Base-by-base conservation (phyloP, 305 asterid species). In the Fraxinus latifolia region DNA sequence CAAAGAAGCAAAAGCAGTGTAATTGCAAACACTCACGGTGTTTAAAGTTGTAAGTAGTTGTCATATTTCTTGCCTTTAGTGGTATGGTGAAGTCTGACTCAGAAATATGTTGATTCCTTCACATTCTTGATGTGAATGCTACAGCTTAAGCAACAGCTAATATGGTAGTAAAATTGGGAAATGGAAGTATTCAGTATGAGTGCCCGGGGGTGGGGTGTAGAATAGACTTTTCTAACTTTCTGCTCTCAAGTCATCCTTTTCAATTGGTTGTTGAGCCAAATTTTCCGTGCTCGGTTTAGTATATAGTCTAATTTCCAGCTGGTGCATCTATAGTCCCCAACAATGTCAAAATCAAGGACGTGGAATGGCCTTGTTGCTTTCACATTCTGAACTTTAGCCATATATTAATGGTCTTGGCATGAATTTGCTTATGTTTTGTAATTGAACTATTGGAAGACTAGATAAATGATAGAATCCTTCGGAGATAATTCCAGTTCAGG, bases 1-100 rank as follows among this genome's bases (percentile, higher is more conserved):
- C 97, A 23, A 91, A 93, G 92, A 93, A 91, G 88, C 94, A 88
- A 86, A 93, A 93, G 83, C 97, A 89, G 90, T 93, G 97, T 76
- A 93, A 93, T 82, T 93, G 97, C 89, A 91, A 91, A 83, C 93
- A 92, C 85, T 92, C 97, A 3, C 90, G 93, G 74, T 92, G 97
- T 86, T 85, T 92, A 85, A 92, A 92, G 86, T 84, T 92, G 97
- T 92, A 90, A 92, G 97, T 76, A 77, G 17, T 83, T 78, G 53
- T 72, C 77, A 77, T 44, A 77, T 84, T 83, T 85, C 81, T 32
- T 65, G 34, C 29, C 67, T 80, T 79, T 80, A 47, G 75, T 53
- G 1, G 1, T 65, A 62, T 65, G 71, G 72, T 27, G 27, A 65
- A 21, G n/a, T 4, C 34, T 8, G 4, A 65, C 73, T 65, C 6